Evolutionary conservation across 1,139 yeast genomes (phyloP), one percentile per base, ranked within the genome.

Genomic region (Geotrichum histeridarum): DNA sequence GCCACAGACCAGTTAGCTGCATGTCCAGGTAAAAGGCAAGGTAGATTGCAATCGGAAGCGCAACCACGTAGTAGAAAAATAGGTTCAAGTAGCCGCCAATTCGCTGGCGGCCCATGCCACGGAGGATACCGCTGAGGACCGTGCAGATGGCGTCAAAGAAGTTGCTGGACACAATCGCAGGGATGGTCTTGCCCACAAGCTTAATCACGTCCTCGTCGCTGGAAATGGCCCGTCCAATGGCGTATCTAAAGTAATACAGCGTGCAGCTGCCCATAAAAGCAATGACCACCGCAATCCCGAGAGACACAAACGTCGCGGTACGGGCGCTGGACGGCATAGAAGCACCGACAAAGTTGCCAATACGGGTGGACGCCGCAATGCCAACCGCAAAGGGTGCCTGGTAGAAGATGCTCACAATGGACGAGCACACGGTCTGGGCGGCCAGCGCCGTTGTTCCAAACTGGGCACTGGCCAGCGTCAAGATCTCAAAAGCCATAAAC

Each of bases 351-450:
- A 85, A 88, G 67, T 85, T 88, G 43, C 96, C 96, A 50, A 89
- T 84, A 70, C 97, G 77, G 0, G 96, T 89, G 0, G 95, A 84
- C 0, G 91, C 77, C 0, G 95, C 95, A 48, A 89, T 89, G 44
- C 95, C 84, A 4, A 88, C 81, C 0, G 96, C 93, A 74, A 89
- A 90, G 12, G 96, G 96, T 11, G 87, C 77, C 85, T 88, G 89
- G 64, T 86, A 90, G 0, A 89, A 74, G 53, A 90, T 73, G 1
- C 94, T 84, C 0, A 93, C 91, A 51, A 87, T 76, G 2, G 94
- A 84, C 4, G 94, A 83, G 0, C 86, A 83, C 0, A 95, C 91
- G 48, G 95, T 84, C 68, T 90, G 96, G 0, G 96, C 93, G 0
- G 96, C 96, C 61, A 90, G 72, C 53, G 86, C 87, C 3, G 80